Conservation (phyloP, 2,329 filamentous ascomycete genomes). For the Harringtonia lauricola region DNA sequence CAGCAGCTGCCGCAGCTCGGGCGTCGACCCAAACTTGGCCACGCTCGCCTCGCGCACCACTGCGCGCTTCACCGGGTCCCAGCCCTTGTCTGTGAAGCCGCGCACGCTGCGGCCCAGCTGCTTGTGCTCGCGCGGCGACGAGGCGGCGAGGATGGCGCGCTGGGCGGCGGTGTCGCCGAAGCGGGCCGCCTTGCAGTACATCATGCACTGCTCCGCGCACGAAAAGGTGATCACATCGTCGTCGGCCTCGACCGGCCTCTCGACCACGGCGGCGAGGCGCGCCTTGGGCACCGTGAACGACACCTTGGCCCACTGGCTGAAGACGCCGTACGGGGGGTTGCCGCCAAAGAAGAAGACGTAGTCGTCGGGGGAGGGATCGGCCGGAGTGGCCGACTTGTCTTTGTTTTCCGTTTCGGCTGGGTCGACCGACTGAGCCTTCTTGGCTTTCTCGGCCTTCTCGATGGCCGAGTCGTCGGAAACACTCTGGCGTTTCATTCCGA, state of each 20-base stretch:
- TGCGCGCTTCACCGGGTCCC: constrained; percentile 26
- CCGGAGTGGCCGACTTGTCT: not conserved
- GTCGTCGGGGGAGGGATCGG: constrained; percentile 3
- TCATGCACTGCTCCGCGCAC: constrained; percentile 30
- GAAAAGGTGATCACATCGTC: constrained; percentile 18
- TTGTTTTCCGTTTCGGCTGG: not conserved
- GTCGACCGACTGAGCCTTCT: not conserved
- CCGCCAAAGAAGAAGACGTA: constrained; percentile 21
- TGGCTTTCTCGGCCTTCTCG: no score
- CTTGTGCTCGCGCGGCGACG: constrained; percentile 7
- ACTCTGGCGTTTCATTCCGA: no score
- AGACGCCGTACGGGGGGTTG: constrained; percentile 17
- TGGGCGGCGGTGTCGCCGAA: constrained; percentile 18
- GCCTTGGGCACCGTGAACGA: constrained; percentile 17
- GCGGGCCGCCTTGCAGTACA: constrained; percentile 27
- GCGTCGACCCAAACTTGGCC: constrained; percentile 46
- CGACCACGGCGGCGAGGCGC: constrained; percentile 18
- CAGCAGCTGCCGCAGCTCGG: constrained; percentile 33
- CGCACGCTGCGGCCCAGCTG: constrained; percentile 6
- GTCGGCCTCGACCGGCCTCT: constrained; percentile 6
- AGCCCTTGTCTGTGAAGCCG: constrained; percentile 5
- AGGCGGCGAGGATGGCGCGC: not conserved
- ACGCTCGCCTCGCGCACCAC: constrained; percentile 49
- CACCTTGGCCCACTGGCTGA: constrained; percentile 23
- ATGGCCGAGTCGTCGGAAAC: no score